Evolutionary conservation across 2,329 filamentous ascomycete species (phyloP).

Genomic region (Fusarium sarcochroum): DNA sequence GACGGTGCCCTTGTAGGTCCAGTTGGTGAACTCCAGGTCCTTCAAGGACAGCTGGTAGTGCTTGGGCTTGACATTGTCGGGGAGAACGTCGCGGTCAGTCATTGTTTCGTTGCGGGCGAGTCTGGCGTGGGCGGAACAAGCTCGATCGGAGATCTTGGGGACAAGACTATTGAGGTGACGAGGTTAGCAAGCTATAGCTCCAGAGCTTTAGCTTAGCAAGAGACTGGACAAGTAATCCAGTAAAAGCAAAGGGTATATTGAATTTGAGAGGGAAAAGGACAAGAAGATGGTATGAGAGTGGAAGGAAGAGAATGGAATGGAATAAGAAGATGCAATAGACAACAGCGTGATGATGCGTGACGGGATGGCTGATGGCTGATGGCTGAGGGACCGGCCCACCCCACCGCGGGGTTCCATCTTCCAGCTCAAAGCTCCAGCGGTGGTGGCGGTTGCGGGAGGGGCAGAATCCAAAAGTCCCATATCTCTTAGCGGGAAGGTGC

Average conservation of each 20-base stretch:
- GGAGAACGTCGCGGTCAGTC: constrained; percentile 74
- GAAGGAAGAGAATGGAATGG: constrained; percentile 9
- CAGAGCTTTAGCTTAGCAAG: constrained; percentile 32
- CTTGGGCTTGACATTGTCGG: constrained; percentile 78
- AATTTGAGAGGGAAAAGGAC: constrained; percentile 2
- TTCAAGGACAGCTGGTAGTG: constrained; percentile 89
- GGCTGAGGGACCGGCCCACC: constrained; percentile 10
- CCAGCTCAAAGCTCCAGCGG: constrained; percentile 2
- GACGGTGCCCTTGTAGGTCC: constrained; percentile 87
- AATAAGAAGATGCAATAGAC: constrained; percentile 24
- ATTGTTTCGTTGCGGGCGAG: constrained; percentile 58
- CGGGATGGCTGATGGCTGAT: constrained; percentile 2
- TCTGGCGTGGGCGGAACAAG: constrained; percentile 56
- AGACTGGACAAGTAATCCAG: constrained; percentile 18
- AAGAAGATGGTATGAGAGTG: constrained; percentile 10
- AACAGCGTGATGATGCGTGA: constrained; percentile 40
- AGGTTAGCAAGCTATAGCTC: constrained; percentile 43
- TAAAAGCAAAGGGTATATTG: constrained; percentile 17
- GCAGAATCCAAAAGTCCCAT: constrained; percentile 2
- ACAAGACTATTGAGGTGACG: constrained; percentile 43
- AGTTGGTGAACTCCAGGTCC: constrained; percentile 81
- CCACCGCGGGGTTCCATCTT: constrained; percentile 33
- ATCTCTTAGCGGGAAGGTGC: constrained; percentile 11
- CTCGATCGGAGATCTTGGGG: constrained; percentile 48
- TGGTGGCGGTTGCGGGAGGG: constrained; percentile 31